A percentile compares a stretch with the other conserved stretches of the same genome.
These are phyloP conservation scores for Cryptococcus deneoformans DNA, from an alignment of 1,284 basidiomycete species.

Conservation along the genomic window DNA sequence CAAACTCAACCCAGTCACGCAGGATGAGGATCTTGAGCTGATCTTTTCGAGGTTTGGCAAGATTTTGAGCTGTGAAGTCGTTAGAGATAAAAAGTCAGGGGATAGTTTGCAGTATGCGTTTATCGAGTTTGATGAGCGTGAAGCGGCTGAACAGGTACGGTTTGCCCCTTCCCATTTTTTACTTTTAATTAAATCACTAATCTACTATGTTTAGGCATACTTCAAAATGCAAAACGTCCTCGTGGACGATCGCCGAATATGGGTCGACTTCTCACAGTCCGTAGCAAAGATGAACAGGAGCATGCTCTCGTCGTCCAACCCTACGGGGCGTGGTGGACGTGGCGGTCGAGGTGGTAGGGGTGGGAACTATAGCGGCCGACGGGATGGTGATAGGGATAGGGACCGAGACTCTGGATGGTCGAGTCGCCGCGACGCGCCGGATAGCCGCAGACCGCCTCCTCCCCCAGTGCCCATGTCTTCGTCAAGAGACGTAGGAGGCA, in stretches of 20 bases:
- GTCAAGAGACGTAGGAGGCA: constrained; percentile 11
- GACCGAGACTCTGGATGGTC: constrained; percentile 2
- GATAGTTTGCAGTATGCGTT: constrained; percentile 98
- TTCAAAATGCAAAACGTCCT: constrained; percentile 99
- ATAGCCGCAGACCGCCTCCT: not conserved
- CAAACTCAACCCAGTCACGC: constrained; percentile 94
- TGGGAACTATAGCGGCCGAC: constrained; percentile 9
- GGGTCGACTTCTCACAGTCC: constrained; percentile 97
- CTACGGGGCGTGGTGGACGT: constrained; percentile 15
- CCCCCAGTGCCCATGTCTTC: not conserved
- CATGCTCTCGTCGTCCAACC: constrained; percentile 31
- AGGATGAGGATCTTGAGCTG: constrained; percentile 93
- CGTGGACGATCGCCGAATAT: constrained; percentile 97
- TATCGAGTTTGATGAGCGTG: constrained; percentile 92
- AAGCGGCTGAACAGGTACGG: constrained; percentile 84
- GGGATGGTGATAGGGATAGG: constrained; percentile 21
- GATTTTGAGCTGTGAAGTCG: constrained; percentile 97
- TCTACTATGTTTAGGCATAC: constrained; percentile 65
- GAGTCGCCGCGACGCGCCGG: not conserved
- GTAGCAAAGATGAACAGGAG: constrained; percentile 61
- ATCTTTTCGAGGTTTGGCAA: constrained; percentile 95
- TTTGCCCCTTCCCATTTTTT: not conserved
- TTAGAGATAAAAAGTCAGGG: constrained; percentile 91
- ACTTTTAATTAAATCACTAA: not conserved
- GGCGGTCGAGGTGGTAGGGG: constrained; percentile 13